Percentiles rank a stretch among this genome's conserved stretches.
Conservation (phyloP, 2,329 filamentous ascomycete genomes). For the Aspergillus neotritici region DNA sequence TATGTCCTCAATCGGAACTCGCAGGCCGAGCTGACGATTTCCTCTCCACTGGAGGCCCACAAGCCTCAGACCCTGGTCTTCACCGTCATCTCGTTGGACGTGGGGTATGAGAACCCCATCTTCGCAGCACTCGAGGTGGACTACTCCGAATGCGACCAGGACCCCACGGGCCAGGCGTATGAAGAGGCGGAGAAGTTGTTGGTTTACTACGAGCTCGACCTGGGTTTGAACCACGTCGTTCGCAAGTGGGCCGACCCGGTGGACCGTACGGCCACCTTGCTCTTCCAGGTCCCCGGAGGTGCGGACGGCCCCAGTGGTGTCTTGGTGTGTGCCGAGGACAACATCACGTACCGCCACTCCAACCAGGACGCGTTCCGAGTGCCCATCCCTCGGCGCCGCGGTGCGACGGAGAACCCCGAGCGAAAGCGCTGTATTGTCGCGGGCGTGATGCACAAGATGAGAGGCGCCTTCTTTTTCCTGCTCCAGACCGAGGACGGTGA, state of each 20-base stretch:
- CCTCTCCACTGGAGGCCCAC: constrained; percentile 92
- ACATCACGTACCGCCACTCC: constrained; percentile 93
- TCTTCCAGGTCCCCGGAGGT: constrained; percentile 94
- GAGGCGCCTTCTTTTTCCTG: constrained; percentile 94
- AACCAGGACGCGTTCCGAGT: constrained; percentile 87
- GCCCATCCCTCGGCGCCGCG: constrained; percentile 78
- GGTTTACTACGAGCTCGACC: constrained; percentile 95
- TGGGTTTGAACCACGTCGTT: constrained; percentile 94
- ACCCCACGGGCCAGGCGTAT: constrained; percentile 76
- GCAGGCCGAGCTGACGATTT: constrained; percentile 92
- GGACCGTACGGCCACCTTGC: constrained; percentile 77
- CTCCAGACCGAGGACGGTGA: constrained; percentile 97
- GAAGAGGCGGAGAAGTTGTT: constrained; percentile 81
- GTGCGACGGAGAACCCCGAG: constrained; percentile 84
- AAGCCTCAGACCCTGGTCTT: constrained; percentile 88
- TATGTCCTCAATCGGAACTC: constrained; percentile 96
- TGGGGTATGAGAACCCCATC: constrained; percentile 93
- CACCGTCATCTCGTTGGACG: constrained; percentile 80
- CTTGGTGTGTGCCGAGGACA: constrained; percentile 89
- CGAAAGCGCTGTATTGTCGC: constrained; percentile 81
- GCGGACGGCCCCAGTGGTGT: constrained; percentile 92
- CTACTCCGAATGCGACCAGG: constrained; percentile 85
- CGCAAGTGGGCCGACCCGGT: constrained; percentile 94
- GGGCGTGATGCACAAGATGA: constrained; percentile 96
- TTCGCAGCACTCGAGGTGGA: constrained; percentile 94